These are phyloP conservation scores for Penicillium arizonense DNA, from an alignment of 495 filamentous ascomycete genomes.

Conservation along the genomic window DNA sequence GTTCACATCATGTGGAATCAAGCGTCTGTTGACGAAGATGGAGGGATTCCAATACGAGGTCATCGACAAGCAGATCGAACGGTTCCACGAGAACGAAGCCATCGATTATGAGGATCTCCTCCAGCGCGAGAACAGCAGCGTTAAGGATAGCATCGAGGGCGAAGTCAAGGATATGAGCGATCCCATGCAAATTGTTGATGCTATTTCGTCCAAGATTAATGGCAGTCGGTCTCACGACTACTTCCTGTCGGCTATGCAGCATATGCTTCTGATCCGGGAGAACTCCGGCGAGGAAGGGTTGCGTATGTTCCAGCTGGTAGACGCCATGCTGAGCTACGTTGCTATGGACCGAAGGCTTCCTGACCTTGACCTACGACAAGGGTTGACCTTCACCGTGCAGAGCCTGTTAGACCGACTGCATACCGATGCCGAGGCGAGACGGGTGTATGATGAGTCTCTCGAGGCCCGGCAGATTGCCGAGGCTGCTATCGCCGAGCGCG, in stretches of 20 bases:
- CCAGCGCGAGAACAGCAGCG: constrained; percentile 84
- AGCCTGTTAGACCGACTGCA: constrained; percentile 91
- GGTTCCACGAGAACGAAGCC: constrained; percentile 88
- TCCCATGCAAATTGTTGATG: constrained; percentile 88
- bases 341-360: constrained; percentile 96
- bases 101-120: constrained; percentile 98
- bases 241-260: constrained; percentile 92
- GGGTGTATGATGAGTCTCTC: constrained; percentile 83
- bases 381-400: constrained; percentile 96
- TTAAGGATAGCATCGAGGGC: constrained; percentile 85
- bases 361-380: constrained; percentile 96
- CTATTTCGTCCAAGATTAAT: constrained; percentile 82
- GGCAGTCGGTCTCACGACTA: constrained; percentile 88
- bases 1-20: constrained; percentile 94
- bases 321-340: constrained; percentile 97
- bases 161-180: constrained; percentile 94
- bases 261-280: constrained; percentile 89
- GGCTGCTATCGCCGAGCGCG: constrained; percentile 90
- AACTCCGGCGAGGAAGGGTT: constrained; percentile 90
- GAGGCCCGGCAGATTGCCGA: constrained; percentile 91
- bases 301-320: constrained; percentile 96
- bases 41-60: constrained; percentile 97
- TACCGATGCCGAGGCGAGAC: constrained; percentile 91
- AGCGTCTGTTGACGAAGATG: constrained; percentile 94
- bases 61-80: constrained; percentile 97